Base-by-base conservation (phyloP, 2,329 filamentous ascomycete species). In the Cordyceps fumosorosea region DNA sequence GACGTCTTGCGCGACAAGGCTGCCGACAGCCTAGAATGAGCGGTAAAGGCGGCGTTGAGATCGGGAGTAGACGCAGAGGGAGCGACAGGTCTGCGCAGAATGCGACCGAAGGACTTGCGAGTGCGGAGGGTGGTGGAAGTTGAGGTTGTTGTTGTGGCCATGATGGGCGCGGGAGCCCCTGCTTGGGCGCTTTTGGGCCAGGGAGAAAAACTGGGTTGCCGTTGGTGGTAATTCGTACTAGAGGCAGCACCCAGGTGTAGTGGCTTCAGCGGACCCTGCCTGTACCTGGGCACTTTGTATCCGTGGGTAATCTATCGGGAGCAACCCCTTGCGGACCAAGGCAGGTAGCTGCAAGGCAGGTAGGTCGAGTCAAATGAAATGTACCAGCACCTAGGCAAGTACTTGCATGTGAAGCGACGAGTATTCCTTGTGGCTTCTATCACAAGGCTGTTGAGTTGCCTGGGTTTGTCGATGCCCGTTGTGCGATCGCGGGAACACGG, bases 1-100 rank as follows among this genome's bases (percentile, higher is more conserved):
- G 88, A 91, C 64, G 82, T 81, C 78, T 93, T 92, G 71, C 89
- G 86, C 69, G 83, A 81, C 67, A 88, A 78, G 52, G 71, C 75
- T 34, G 77, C 75, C 54, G 72, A 72, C 29, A 80, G 76, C 65
- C 78, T 78, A 56, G 81, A 80, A 66, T 82, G 81, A 8, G 77
- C 73, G 48, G 76, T 73, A 71, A 82, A 85, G 45, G 81, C 71
- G 29, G 77, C 74, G 69, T 80, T 80, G 64, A 88, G 76, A 68
- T 87, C 86, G 12, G 85, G 84, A 5, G 82, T 84, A 8, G 85
- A 87, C 42, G 78, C 77, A 26, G 84, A 80, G 42, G 44, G 48
- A 63, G 76, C 73, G 60, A 75, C 71, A 63, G 77, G 73, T 69
- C 76, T 77, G 70, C 80, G 75, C 65, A 81, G 73, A 60, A 76